Base-by-base conservation (phyloP, 108 stramenopile genomes). In the Conticribra weissflogii region DNA sequence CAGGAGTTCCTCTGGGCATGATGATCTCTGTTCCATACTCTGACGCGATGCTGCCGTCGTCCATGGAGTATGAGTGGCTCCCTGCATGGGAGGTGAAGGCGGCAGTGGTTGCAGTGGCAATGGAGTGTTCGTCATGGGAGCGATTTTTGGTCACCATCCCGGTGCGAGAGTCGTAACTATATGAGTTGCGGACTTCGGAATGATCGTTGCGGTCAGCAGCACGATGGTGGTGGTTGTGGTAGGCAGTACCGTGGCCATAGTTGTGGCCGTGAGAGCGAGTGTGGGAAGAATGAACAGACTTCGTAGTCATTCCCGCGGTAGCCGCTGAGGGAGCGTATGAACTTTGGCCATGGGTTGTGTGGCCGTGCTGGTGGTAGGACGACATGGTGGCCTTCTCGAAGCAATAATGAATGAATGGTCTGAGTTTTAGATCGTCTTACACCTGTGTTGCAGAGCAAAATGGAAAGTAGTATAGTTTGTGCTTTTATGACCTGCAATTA, bases 11-110 rank as follows among this genome's bases (percentile, higher is more conserved):
- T 27, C 49, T 29, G 17, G 31, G 51, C 76, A 78, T 78, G 45
- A 67, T 50, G 12, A 78, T 68, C 63, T 78, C 76, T 17, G 68
- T 78, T 24, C 76, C 76, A 50, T 78, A 78, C 34, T 78, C 76
- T 32, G 76, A 78, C 14, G 63, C 76, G 30, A 78, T 56, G 44
- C 63, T 65, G 23, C 68, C 76, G 54, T 78, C 76, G 51, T 78
- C 76, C 76, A 78, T 78, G 17, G 76, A 78, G 54, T 68, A 68
- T 31, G 78, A 79, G 23, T 60, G 36, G 27, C 36, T 59, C 41
- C 67, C 71, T 0, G 72, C 68, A 41, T 79, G 56, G 25, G 73
- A 60, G 2, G 73, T 74, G 30, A 74, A 68, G 18, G 70, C 67
- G 2, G 72, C 73, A 48, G 78, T 74, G 21, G 78, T 68, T 33